These are phyloP conservation scores for Filobasidium uniguttulatum DNA, from an alignment of 1,284 basidiomycete genomes.

Conservation along the genomic window DNA sequence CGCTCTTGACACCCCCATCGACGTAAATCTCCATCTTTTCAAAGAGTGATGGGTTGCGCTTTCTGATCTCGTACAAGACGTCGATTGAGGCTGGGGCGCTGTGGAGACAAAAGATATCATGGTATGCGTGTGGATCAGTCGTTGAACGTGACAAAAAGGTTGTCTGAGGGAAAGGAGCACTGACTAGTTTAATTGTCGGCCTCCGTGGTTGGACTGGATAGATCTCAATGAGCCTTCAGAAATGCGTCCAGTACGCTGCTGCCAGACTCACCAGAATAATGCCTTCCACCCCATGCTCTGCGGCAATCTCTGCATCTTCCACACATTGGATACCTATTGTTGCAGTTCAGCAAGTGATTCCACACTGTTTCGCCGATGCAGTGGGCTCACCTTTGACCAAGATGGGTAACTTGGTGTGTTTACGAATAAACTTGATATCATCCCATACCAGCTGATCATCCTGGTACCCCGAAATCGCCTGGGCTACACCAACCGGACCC, in stretches of 20 bases:
- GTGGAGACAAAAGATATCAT: constrained; percentile 11
- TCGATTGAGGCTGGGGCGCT: constrained; percentile 37
- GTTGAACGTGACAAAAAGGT: too few species aligned
- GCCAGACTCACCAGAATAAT: constrained; percentile 35
- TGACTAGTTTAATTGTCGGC: constrained; percentile 35
- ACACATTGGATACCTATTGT: constrained; percentile 44
- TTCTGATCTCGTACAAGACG: constrained; percentile 39
- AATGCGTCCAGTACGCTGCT: background rate
- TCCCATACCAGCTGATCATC: constrained; percentile 39
- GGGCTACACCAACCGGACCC: constrained; percentile 34
- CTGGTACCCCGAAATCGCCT: constrained; percentile 41
- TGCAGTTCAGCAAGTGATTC: constrained; percentile 21
- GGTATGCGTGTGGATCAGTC: too few species aligned
- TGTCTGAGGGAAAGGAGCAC: background rate
- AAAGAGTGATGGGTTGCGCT: constrained; percentile 40
- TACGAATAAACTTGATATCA: constrained; percentile 37
- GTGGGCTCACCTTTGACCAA: constrained; percentile 55
- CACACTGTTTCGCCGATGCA: too few species aligned
- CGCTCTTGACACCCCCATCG: constrained; percentile 44
- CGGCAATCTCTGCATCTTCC: constrained; percentile 42
- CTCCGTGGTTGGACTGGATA: constrained; percentile 42
- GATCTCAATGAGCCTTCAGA: constrained; percentile 10
- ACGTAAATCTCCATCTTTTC: constrained; percentile 43
- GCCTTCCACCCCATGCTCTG: constrained; percentile 41
- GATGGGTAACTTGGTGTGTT: constrained; percentile 61